phyloP scores from a whole-genome alignment of 2,329 filamentous ascomycete genomes.

The Curvularia verruculosa region DNA sequence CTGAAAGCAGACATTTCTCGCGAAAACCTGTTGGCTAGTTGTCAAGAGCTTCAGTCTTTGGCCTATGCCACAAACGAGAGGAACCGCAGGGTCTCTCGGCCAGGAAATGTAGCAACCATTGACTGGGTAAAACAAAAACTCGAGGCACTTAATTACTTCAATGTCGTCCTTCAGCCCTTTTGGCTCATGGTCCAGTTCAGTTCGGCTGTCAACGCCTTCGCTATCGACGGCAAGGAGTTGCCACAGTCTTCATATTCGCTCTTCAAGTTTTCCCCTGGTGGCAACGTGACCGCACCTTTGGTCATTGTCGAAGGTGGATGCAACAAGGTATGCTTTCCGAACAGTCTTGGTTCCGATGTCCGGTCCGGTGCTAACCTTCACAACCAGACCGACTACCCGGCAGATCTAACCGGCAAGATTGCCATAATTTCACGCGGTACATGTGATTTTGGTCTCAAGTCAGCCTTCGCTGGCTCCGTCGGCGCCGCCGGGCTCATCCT shows the following conservation, averaged over 20 bases:
- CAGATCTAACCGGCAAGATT: constrained; percentile 65
- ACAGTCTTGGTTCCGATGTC: constrained; percentile 10
- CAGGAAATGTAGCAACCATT: not conserved
- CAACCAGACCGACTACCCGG: constrained; percentile 62
- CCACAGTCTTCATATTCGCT: not conserved
- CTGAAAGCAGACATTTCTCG: not conserved
- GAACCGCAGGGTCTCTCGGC: not conserved
- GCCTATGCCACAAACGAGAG: not conserved
- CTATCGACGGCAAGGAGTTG: not conserved
- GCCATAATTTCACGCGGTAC: constrained; percentile 73
- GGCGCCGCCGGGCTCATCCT: constrained; percentile 74
- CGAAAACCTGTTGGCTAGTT: not conserved
- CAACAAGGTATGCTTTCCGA: not conserved
- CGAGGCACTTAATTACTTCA: not conserved
- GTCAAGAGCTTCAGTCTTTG: not conserved
- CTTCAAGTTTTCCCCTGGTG: not conserved
- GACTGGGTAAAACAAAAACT: not conserved
- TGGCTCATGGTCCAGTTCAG: not conserved
- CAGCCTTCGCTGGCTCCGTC: constrained; percentile 68
- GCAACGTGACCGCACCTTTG: not conserved
- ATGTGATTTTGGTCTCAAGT: constrained; percentile 76
- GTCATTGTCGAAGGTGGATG: not conserved
- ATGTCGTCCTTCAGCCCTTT: not conserved
- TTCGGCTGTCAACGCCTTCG: not conserved
- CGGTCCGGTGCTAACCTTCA: not conserved